Evolutionary conservation across 257 asterid species (phyloP).

Genomic region (Gardenia jasminoides): DNA sequence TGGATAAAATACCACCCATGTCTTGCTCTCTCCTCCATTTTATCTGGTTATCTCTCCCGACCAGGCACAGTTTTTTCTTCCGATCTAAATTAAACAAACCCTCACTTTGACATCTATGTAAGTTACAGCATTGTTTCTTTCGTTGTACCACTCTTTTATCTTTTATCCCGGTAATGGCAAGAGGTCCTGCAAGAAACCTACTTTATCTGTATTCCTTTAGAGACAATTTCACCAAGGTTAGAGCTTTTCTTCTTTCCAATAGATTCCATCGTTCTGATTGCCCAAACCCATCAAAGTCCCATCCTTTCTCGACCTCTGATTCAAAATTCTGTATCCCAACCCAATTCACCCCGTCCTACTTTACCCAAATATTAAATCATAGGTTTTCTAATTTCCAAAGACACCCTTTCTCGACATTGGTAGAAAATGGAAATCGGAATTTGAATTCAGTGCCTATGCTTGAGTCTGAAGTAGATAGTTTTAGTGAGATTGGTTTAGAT

Average conservation of each 20-base stretch:
- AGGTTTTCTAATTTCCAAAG: constrained; percentile 19
- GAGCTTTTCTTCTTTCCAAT: constrained; percentile 25
- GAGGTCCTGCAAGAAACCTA: constrained; percentile 46
- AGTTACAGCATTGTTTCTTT: background rate
- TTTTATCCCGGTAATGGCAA: constrained; percentile 41
- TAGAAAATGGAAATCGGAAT: constrained; percentile 8
- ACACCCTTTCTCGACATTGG: constrained; percentile 41
- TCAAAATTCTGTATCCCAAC: constrained; percentile 15
- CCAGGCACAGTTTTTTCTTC: background rate
- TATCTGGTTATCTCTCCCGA: background rate
- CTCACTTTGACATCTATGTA: background rate
- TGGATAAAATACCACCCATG: background rate
- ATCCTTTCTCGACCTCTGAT: constrained; percentile 20
- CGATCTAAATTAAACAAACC: background rate
- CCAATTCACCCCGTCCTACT: constrained; percentile 21
- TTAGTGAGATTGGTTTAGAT: constrained; percentile 26
- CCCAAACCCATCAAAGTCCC: constrained; percentile 25
- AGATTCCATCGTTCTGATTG: constrained; percentile 29
- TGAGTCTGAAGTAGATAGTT: constrained; percentile 23
- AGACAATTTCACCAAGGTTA: constrained; percentile 25
- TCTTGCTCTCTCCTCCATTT: constrained; percentile 8
- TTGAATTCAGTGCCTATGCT: background rate
- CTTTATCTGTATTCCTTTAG: constrained; percentile 44
- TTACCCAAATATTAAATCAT: constrained; percentile 18
- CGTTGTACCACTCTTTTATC: background rate